Evolutionary conservation across 176 grass and related monocot genomes (phyloP).

Genomic region (Microstegium vimineum): DNA sequence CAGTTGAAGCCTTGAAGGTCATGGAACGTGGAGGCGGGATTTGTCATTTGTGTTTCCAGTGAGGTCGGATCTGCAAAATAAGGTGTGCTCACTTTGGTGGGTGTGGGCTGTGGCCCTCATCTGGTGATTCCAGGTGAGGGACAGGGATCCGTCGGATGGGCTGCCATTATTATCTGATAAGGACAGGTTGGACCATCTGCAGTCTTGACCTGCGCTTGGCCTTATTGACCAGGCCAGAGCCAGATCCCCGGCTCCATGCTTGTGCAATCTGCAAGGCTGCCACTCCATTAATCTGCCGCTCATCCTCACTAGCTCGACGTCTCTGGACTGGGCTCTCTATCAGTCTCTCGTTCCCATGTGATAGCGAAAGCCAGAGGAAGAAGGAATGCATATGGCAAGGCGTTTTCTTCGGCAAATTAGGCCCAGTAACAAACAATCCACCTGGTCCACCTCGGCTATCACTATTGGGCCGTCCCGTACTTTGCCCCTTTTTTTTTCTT

Average conservation of each 20-base stretch:
- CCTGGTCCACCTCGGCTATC: background rate
- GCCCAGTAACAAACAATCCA: background rate
- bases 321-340: too few relatives aligned
- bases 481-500: background rate
- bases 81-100: background rate
- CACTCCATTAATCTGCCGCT: background rate
- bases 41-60: background rate
- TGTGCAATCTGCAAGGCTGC: background rate
- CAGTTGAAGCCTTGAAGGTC: too few relatives aligned
- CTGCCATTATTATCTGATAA: conserved; percentile 27
- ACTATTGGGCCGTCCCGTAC: background rate
- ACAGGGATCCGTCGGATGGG: conserved; percentile 8
- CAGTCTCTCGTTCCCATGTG: too few relatives aligned
- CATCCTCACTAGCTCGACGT: background rate
- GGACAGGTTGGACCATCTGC: conserved; percentile 28
- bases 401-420: background rate
- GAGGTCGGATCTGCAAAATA: conserved; percentile 40
- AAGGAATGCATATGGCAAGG: background rate
- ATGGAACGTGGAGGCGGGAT: background rate
- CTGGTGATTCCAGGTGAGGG: conserved; percentile 7
- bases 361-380: background rate
- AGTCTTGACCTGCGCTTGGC: conserved; percentile 11
- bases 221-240: background rate
- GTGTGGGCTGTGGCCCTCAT: background rate
- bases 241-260: background rate